Percentiles rank a stretch among this genome's conserved stretches.
phyloP scores from a whole-genome alignment of 805 yeast species.

The Candida ulmi region DNA sequence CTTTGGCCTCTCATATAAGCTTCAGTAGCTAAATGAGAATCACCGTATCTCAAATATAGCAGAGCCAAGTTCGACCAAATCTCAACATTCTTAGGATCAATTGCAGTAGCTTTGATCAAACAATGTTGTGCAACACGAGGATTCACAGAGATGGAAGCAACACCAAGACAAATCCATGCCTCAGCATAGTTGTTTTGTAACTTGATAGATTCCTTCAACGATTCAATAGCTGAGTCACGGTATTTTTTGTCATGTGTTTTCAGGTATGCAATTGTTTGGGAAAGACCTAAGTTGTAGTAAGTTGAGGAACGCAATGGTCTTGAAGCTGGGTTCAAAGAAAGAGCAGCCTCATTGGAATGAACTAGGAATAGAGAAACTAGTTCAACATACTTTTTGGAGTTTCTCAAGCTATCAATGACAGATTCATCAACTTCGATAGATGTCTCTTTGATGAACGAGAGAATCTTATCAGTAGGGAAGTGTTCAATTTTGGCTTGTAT shows the following conservation, averaged over 20 bases:
- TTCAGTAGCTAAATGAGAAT: slow-evolving; percentile 64
- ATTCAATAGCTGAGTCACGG: slow-evolving; percentile 48
- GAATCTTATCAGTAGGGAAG: slow-evolving; percentile 42
- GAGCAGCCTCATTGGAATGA: slow-evolving; percentile 41
- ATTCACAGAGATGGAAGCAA: slow-evolving; percentile 57
- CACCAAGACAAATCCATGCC: slow-evolving; percentile 82
- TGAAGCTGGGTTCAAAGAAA: slow-evolving; percentile 32
- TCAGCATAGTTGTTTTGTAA: slow-evolving; percentile 64
- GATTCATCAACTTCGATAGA: slow-evolving; percentile 26
- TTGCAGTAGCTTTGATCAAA: slow-evolving; percentile 71
- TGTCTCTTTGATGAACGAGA: slow-evolving; percentile 16
- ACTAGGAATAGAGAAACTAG: slow-evolving; percentile 37
- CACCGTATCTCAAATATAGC: slow-evolving; percentile 64
- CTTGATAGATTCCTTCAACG: slow-evolving; percentile 62
- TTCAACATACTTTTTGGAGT: slow-evolving; percentile 24
- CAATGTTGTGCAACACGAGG: slow-evolving; percentile 88
- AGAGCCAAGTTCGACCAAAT: slow-evolving; percentile 83
- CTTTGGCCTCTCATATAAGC: slow-evolving; percentile 74
- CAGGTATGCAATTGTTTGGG: slow-evolving; percentile 45
- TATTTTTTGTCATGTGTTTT: slow-evolving; percentile 23
- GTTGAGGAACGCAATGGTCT: slow-evolving; percentile 50
- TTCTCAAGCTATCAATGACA: slow-evolving; percentile 15
- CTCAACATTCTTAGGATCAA: slow-evolving; percentile 60
- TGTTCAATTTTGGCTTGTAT: slow-evolving; percentile 47
- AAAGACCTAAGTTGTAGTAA: slow-evolving; percentile 67